These are phyloP conservation scores for Crepidotus variabilis DNA, from an alignment of 768 basidiomycete genomes.

Conservation along the genomic window DNA sequence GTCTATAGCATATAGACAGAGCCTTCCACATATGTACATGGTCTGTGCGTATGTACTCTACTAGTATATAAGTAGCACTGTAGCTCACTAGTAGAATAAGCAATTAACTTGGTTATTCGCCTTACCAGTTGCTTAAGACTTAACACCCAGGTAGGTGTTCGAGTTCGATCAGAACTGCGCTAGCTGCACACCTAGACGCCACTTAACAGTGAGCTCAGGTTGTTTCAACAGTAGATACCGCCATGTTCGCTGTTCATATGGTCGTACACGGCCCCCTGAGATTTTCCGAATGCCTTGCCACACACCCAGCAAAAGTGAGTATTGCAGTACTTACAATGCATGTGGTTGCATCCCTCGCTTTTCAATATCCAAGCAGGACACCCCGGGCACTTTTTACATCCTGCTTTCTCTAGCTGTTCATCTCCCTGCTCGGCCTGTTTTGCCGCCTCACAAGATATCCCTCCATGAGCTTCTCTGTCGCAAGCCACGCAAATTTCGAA, in stretches of 20 bases:
- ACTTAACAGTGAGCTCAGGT: too few relatives aligned
- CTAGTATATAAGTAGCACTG: too few relatives aligned
- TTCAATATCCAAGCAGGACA: constrained; percentile 45
- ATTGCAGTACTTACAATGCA: constrained; percentile 41
- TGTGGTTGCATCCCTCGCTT: constrained; percentile 51
- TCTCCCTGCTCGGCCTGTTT: constrained; percentile 35
- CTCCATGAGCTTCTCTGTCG: constrained; percentile 42
- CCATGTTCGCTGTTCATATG: constrained; percentile 31
- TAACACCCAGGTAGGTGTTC: too few relatives aligned
- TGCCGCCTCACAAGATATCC: constrained; percentile 37
- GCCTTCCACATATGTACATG: too few relatives aligned
- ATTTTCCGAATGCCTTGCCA: constrained; percentile 32
- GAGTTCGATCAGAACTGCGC: too few relatives aligned
- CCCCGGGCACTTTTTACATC: constrained; percentile 42
- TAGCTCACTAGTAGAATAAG: too few relatives aligned
- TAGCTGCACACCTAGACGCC: too few relatives aligned
- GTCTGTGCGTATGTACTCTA: too few relatives aligned
- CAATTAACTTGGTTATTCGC: too few relatives aligned
- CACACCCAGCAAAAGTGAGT: constrained; percentile 56
- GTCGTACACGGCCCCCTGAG: constrained; percentile 11
- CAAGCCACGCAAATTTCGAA: constrained; percentile 44
- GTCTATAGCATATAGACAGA: background rate
- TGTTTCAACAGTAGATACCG: constrained; percentile 1
- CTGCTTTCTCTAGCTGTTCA: constrained; percentile 28
- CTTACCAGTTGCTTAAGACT: too few relatives aligned